A percentile compares a stretch with the other conserved stretches of the same genome.
phyloP scores from a whole-genome alignment of 176 grass and related monocot species.

The Hsuehochloa calcarea region DNA sequence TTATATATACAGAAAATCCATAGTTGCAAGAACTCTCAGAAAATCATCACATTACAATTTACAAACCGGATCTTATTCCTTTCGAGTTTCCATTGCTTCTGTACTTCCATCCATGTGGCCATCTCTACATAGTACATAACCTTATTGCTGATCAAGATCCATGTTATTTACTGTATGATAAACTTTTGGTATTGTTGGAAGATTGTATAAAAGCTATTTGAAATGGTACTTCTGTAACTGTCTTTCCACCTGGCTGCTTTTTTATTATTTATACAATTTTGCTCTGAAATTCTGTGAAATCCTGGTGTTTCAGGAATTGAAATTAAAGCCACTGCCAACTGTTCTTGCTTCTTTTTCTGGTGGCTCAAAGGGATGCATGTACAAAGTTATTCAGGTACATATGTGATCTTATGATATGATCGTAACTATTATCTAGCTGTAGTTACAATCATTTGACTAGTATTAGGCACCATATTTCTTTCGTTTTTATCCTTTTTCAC shows the following conservation, averaged over 20 bases:
- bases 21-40: not conserved
- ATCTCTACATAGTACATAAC: not conserved
- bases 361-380: conserved; percentile 82
- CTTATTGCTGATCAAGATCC: not conserved
- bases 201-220: not conserved
- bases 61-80: not conserved
- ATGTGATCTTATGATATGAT: not conserved
- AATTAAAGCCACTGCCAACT: conserved; percentile 56
- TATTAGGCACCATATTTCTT: not conserved
- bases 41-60: not conserved
- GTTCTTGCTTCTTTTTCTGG: conserved; percentile 81
- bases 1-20: not conserved
- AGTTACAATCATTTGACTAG: conserved; percentile 8
- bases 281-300: conserved; percentile 23
- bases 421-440: conserved; percentile 1
- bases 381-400: conserved; percentile 86
- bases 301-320: conserved; percentile 65
- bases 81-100: not conserved
- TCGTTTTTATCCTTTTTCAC: not conserved
- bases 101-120: not conserved
- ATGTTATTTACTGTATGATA: not conserved
- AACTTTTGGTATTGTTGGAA: not conserved
- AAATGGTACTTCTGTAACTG: conserved; percentile 2
- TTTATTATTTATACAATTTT: not conserved
- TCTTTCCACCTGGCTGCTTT: not conserved